Conservation (phyloP, 1,284 basidiomycete species). For the Bondarzewia mesenterica region DNA sequence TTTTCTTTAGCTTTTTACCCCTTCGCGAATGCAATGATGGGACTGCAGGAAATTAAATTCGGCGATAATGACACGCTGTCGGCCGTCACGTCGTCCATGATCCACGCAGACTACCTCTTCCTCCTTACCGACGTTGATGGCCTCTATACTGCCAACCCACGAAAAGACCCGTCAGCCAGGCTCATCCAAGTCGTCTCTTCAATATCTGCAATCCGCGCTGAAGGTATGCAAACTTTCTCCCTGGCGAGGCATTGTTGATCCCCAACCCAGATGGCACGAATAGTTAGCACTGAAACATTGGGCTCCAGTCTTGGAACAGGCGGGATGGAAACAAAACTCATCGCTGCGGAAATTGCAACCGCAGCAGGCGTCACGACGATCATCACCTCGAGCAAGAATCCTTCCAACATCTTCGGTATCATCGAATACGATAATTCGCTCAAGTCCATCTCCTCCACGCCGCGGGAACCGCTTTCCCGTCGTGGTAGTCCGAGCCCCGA, state of each 20-base stretch:
- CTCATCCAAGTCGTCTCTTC: slow-evolving; percentile 81
- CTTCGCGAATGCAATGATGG: neutral
- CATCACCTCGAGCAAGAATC: slow-evolving; percentile 79
- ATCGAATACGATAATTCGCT: slow-evolving; percentile 63
- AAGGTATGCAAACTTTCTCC: slow-evolving; percentile 46
- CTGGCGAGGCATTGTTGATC: neutral
- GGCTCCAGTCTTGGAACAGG: slow-evolving; percentile 94
- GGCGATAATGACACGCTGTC: slow-evolving; percentile 98
- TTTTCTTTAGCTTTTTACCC: neutral
- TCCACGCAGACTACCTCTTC: slow-evolving; percentile 96
- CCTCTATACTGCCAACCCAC: slow-evolving; percentile 91
- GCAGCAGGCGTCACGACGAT: slow-evolving; percentile 95
- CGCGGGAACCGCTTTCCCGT: slow-evolving; percentile 25
- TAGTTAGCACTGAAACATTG: slow-evolving; percentile 86
- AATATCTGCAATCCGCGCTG: slow-evolving; percentile 70
- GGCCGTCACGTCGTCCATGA: slow-evolving; percentile 94
- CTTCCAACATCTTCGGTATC: slow-evolving; percentile 74
- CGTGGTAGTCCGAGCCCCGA: slow-evolving; percentile 28
- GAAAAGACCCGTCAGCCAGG: slow-evolving; percentile 79
- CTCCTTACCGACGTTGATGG: slow-evolving; percentile 96
- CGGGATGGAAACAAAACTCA: slow-evolving; percentile 99
- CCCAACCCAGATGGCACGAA: neutral
- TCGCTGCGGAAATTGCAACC: slow-evolving; percentile 95
- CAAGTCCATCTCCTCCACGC: slow-evolving; percentile 24
- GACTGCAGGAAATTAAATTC: slow-evolving; percentile 91